These are phyloP conservation scores for Trichoderma virens DNA, from an alignment of 495 filamentous ascomycete genomes.

Conservation along the genomic window DNA sequence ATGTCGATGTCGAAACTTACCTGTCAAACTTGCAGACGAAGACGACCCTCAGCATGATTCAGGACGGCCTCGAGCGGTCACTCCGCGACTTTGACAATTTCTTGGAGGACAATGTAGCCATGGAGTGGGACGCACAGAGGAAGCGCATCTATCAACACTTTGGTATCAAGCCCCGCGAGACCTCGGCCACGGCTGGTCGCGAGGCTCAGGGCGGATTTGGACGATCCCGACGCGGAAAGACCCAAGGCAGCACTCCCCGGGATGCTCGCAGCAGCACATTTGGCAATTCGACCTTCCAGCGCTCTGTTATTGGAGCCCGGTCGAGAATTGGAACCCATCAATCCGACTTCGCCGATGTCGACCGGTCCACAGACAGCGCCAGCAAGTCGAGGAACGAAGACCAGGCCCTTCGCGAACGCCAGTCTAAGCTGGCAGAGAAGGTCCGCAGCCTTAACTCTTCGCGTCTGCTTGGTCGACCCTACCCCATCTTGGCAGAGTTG, in stretches of 20 bases:
- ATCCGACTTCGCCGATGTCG: constrained; percentile 58
- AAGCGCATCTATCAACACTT: constrained; percentile 93
- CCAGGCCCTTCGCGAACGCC: constrained; percentile 69
- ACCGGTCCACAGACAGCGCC: constrained; percentile 43
- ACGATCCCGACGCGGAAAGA: constrained; percentile 43
- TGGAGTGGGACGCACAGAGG: constrained; percentile 92
- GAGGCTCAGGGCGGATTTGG: constrained; percentile 42
- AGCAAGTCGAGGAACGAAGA: constrained; percentile 46
- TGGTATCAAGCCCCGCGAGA: constrained; percentile 64
- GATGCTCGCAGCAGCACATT: constrained; percentile 42
- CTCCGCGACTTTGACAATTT: constrained; percentile 86
- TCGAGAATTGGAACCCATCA: constrained; percentile 49
- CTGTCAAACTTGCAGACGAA: constrained; percentile 78
- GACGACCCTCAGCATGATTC: constrained; percentile 83
- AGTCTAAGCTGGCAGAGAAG: constrained; percentile 65
- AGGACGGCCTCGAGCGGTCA: constrained; percentile 77
- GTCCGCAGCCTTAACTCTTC: constrained; percentile 67
- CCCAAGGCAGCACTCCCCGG: constrained; percentile 28
- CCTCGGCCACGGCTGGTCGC: constrained; percentile 50
- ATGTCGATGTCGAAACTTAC: constrained; percentile 78
- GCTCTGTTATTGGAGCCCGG: constrained; percentile 77
- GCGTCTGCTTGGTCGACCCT: constrained; percentile 54
- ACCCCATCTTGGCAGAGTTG: constrained; percentile 66
- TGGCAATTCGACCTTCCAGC: constrained; percentile 62
- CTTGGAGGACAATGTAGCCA: constrained; percentile 85